These are phyloP conservation scores for Eucalyptus cloeziana DNA, from an alignment of 345 rosid species.

Conservation along the genomic window DNA sequence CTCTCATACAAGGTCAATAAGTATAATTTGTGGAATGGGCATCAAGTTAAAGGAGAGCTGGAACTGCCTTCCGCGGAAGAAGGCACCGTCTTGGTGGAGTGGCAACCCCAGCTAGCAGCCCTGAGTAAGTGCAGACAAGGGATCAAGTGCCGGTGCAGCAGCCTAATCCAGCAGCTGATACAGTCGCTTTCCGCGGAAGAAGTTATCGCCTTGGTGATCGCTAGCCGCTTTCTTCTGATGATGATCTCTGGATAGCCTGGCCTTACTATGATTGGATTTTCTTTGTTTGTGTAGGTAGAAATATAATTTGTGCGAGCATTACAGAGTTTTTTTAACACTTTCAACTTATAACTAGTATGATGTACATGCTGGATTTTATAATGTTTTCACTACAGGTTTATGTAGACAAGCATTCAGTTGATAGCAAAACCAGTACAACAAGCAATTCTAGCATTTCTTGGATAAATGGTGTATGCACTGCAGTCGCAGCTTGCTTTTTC, in stretches of 20 bases:
- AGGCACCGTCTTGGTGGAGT: constrained; percentile 19
- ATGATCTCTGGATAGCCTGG: neutral
- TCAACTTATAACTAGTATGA: neutral
- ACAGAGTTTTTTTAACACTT: neutral
- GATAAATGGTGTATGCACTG: neutral
- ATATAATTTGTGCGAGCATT: neutral
- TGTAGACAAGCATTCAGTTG: neutral
- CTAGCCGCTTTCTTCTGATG: neutral
- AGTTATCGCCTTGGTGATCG: neutral
- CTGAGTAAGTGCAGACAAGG: neutral
- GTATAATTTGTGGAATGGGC: too few species aligned
- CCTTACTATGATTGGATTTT: neutral
- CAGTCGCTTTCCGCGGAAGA: neutral
- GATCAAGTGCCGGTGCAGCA: neutral
- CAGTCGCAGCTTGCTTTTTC: neutral
- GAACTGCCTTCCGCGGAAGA: constrained; percentile 37
- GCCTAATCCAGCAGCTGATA: neutral
- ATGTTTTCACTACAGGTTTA: neutral
- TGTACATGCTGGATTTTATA: neutral
- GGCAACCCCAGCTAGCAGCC: neutral
- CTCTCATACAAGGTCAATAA: neutral
- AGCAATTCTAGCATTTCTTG: neutral
- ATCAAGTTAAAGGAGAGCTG: constrained; percentile 4
- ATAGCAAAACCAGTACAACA: neutral
- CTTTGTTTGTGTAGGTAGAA: neutral